A percentile compares a stretch with the other conserved stretches of the same genome.
phyloP scores from a whole-genome alignment of 768 basidiomycete genomes.

The Amylocystis lapponica region DNA sequence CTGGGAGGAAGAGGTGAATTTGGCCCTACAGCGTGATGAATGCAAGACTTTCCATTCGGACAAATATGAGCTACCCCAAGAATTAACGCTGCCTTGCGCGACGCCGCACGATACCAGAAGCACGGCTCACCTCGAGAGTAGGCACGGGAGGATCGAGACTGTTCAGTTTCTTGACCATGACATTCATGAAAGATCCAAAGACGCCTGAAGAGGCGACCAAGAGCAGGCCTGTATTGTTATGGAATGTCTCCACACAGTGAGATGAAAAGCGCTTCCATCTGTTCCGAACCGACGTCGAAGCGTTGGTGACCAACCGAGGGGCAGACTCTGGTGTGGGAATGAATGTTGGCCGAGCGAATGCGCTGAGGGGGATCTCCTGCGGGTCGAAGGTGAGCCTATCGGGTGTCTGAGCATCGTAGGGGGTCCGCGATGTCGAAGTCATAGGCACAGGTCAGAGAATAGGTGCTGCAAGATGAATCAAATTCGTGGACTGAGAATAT shows the following conservation, averaged over 20 bases:
- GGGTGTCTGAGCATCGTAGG: not conserved
- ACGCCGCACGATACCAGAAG: not conserved
- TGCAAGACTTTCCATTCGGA: slow-evolving; percentile 51
- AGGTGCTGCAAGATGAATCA: no score
- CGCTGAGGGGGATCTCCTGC: slow-evolving; percentile 1
- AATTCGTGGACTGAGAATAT: no score
- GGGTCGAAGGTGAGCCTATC: not conserved
- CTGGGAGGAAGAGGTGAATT: slow-evolving; percentile 22
- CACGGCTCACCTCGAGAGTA: slow-evolving; percentile 41
- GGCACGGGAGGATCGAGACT: slow-evolving; percentile 50
- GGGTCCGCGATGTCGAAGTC: not conserved
- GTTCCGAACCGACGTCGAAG: not conserved
- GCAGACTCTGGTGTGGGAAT: no score
- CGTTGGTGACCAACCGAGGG: no score
- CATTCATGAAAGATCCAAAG: slow-evolving; percentile 55
- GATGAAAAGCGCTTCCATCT: not conserved
- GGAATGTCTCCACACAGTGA: slow-evolving; percentile 6
- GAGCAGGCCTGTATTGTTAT: slow-evolving; percentile 52
- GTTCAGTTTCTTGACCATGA: slow-evolving; percentile 58
- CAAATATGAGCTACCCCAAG: slow-evolving; percentile 41
- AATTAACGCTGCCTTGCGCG: no score
- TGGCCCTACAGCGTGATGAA: not conserved
- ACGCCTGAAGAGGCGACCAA: slow-evolving; percentile 52
- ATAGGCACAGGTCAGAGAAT: no score
- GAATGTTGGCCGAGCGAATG: not conserved